Conservation (phyloP, 2,329 filamentous ascomycete genomes). For the Beauveria bassiana region DNA sequence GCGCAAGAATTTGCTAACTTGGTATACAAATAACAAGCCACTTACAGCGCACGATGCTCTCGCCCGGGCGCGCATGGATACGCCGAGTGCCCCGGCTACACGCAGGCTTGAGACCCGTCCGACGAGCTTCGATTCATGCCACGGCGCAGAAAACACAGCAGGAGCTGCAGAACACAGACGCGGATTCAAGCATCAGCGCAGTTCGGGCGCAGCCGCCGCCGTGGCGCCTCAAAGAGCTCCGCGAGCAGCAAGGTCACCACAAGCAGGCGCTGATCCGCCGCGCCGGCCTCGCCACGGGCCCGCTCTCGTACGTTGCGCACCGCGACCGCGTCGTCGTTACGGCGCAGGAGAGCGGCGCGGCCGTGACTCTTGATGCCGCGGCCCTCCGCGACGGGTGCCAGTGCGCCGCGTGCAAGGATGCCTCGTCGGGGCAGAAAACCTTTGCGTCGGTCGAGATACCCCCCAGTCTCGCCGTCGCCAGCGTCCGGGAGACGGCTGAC, state of each 20-base stretch:
- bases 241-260: conserved; percentile 2
- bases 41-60: neutral
- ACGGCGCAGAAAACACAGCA: neutral
- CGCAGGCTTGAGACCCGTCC: neutral
- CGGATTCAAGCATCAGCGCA: neutral
- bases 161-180: neutral
- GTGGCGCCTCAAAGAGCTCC: conserved; percentile 5
- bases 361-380: conserved; percentile 17
- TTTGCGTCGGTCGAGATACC: conserved; percentile 37
- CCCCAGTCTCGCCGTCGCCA: conserved; percentile 22
- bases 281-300: neutral
- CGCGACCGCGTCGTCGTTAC: neutral
- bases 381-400: conserved; percentile 47
- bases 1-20: too few relatives aligned
- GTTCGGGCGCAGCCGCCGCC: neutral
- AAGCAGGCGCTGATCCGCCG: neutral
- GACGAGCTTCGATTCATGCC: neutral
- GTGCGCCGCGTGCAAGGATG: conserved; percentile 46
- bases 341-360: neutral
- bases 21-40: too few relatives aligned
- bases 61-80: neutral
- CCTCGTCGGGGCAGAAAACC: conserved; percentile 52
- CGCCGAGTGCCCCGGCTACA: neutral
- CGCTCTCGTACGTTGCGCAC: neutral
- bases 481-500: conserved; percentile 25